phyloP scores from a whole-genome alignment of 176 grass and related monocot genomes.

The Phoenix roebelenii region DNA sequence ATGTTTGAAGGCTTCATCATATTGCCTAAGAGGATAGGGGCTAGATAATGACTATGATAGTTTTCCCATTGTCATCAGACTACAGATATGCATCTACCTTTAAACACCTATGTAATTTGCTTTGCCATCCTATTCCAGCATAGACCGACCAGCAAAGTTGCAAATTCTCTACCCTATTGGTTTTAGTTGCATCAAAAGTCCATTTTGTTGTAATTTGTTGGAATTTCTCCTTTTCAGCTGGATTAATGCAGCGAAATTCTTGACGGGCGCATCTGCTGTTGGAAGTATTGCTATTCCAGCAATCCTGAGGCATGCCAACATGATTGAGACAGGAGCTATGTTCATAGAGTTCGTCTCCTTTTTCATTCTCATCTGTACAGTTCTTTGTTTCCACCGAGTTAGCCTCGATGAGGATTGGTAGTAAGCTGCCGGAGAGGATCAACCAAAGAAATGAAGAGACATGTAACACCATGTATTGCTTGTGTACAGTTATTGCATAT shows the following conservation, averaged over 20 bases:
- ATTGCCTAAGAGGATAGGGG: too few relatives aligned
- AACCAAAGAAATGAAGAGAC: not conserved
- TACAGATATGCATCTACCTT: too few relatives aligned
- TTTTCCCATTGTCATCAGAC: too few relatives aligned
- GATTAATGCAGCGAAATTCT: constrained; percentile 83
- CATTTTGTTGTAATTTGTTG: too few relatives aligned
- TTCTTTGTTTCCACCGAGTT: constrained; percentile 79
- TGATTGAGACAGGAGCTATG: constrained; percentile 90
- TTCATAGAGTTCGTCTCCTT: constrained; percentile 94
- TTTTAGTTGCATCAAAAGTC: too few relatives aligned
- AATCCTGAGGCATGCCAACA: constrained; percentile 71
- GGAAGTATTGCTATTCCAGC: constrained; percentile 90
- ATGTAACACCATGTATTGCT: too few relatives aligned
- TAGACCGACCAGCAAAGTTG: too few relatives aligned
- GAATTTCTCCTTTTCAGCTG: constrained; percentile 38
- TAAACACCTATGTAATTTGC: too few relatives aligned
- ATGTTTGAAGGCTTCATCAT: too few relatives aligned
- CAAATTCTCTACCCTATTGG: not conserved
- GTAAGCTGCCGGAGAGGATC: not conserved
- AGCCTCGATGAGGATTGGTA: constrained; percentile 90
- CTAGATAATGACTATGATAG: too few relatives aligned
- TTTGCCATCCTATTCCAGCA: too few relatives aligned
- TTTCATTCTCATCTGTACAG: constrained; percentile 87
- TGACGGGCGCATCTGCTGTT: constrained; percentile 84
- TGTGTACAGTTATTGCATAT: too few relatives aligned